Evolutionary conservation across 768 basidiomycete species (phyloP), one percentile per base, ranked within the genome.

Genomic region (Mycena chlorophos): DNA sequence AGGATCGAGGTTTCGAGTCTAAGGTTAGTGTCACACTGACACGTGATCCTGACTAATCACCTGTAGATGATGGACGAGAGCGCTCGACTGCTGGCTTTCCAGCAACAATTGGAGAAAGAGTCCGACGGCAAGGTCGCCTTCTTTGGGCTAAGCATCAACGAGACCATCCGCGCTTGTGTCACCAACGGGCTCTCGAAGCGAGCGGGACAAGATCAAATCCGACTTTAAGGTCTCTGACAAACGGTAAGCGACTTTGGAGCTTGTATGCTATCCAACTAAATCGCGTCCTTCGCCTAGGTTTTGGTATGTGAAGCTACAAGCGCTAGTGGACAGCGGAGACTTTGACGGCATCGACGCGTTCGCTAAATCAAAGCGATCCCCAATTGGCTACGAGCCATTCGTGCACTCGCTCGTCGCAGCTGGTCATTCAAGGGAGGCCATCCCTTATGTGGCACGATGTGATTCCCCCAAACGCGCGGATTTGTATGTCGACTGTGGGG

Each of bases 201-300:
- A 55, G 97, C 94, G 1, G n/a, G 97, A 99, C 65, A 92, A 88
- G 66, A 71, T 96, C 56, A 87, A 89, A 67, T 76, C 78, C 1
- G 96, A 98, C 61, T 98, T 93, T 77, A 95, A 90, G 67, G 91
- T 99, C 1, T 84, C 94, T 1, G 97, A 98, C 67, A 98, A 95
- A 75, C 79, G 96, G 94, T 94, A 50, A 26, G 81, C 65, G 40
- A 34, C 40, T 48, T 8, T 5, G 14, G 17, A 31, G 14, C 17
- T 26, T 17, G 27, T n/a, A 38, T 45, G 17, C 29, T 20, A 8
- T 51, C 4, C 23, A 39, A 51, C 43, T 39, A 53, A 46, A 55
- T 31, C 20, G 31, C 39, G 31, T 26, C 38, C 52, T 53, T 30
- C 48, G 45, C 27, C 38, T 23, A 97, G 95, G 46, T 98, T 93